A percentile compares a stretch with the other conserved stretches of the same genome.
Conservation (phyloP, 2,329 filamentous ascomycete species). For the Venturia asperata region DNA sequence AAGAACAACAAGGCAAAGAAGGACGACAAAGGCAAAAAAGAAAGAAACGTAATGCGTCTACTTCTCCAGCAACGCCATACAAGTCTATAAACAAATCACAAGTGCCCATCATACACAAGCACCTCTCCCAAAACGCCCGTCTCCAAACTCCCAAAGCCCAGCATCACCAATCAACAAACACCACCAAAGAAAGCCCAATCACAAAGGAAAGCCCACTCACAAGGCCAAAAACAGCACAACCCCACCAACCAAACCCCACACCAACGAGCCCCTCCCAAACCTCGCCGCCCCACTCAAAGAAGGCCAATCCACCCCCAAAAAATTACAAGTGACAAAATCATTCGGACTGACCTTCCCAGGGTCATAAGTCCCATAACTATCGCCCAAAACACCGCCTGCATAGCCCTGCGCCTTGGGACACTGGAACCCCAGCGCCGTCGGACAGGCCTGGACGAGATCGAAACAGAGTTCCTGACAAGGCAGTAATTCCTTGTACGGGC, state of each 20-base stretch:
- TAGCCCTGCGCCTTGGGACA: conserved; percentile 51
- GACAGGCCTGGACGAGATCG: conserved; percentile 76
- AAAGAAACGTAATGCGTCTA: too few species aligned
- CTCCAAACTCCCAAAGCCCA: too few species aligned
- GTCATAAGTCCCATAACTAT: conserved; percentile 15
- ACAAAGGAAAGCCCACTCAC: not conserved
- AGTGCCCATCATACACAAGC: too few species aligned
- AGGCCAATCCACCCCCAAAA: conserved; percentile 19
- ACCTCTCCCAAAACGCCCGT: too few species aligned
- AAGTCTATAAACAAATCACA: too few species aligned
- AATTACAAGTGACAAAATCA: conserved; percentile 17
- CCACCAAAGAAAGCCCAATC: not conserved
- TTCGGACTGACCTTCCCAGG: not conserved
- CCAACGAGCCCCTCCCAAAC: not conserved
- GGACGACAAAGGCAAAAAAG: too few species aligned
- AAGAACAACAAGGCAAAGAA: too few species aligned
- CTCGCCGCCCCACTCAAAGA: conserved; percentile 1
- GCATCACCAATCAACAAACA: too few species aligned
- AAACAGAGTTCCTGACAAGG: conserved; percentile 88
- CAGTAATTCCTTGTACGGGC: conserved; percentile 88
- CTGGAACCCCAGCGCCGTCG: conserved; percentile 63
- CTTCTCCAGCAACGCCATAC: too few species aligned
- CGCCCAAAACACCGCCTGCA: not conserved
- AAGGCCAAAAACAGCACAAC: not conserved
- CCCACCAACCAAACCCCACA: not conserved